Evolutionary conservation across 805 yeast genomes (phyloP), one percentile per base, ranked within the genome.

Genomic region (Starmera dryadoides): DNA sequence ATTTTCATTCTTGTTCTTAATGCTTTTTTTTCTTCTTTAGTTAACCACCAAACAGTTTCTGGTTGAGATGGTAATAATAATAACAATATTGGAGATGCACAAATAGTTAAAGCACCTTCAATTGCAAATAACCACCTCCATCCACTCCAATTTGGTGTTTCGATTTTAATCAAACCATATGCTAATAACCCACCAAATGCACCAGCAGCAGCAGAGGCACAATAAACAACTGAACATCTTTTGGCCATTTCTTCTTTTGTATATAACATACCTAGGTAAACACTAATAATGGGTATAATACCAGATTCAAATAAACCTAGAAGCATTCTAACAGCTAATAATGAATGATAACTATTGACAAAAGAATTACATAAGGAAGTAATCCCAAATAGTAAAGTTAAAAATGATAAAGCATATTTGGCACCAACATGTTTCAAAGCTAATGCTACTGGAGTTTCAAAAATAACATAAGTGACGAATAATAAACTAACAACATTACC

Each of bases 171-270:
- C 36, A 76, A 61, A 17, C 73, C 79, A 42, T 62, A 67, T 0
- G 71, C 68, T 22, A 73, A 62, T 19, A 72, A 55, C n/a, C 82
- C 81, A 37, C 79, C 77, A 52, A 77, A 73, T 2, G 77, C 76
- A 33, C 76, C 71, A 8, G 79, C 57, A 6, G 42, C 37, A 1
- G 57, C 55, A 21, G 47, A 37, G 1, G 59, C 57, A 30, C 50
- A 43, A 36, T 47, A 53, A 23, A 54, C 49, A 3, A 40, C 44
- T 3, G 59, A 50, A 14, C 70, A 59, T 35, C 80, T 59, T 20
- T 64, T 57, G 1, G 75, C 75, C 42, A 70, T 63, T 47, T 75
- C 79, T 36, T 62, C 59, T 41, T 71, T 62, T 35, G 71, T 65
- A 46, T 73, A 74, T 36, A 71, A 63, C 41, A 70, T 61, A 2